phyloP scores from a whole-genome alignment of 805 yeast species.

The Cyberlindnera bimundalis region DNA sequence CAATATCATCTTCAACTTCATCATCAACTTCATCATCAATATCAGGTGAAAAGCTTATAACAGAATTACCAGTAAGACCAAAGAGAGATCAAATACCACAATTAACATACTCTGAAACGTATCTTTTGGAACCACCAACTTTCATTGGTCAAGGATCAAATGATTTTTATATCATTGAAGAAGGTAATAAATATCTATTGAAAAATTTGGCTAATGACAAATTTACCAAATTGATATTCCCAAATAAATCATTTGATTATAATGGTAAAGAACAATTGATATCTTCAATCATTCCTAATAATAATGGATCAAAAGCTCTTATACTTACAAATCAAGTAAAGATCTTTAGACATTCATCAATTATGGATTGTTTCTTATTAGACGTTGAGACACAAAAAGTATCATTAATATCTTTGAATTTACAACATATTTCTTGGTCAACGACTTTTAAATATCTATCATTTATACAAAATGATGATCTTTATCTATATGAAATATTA shows the following conservation, averaged over 20 bases:
- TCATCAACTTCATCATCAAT: conserved; percentile 2
- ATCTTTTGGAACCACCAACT: no score
- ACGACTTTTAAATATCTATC: conserved; percentile 55
- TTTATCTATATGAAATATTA: conserved; percentile 44
- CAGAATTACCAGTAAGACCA: conserved; percentile 13
- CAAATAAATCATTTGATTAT: conserved; percentile 37
- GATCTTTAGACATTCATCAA: conserved; percentile 70
- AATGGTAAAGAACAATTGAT: conserved; percentile 39
- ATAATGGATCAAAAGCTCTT: conserved; percentile 46
- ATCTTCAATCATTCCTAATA: conserved; percentile 41
- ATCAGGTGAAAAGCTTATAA: conserved; percentile 4
- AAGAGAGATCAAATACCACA: conserved; percentile 13
- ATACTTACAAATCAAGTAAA: conserved; percentile 46
- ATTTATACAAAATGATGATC: conserved; percentile 52
- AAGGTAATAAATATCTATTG: conserved; percentile 24
- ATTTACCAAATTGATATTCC: conserved; percentile 24
- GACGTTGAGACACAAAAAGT: conserved; percentile 40
- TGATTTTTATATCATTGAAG: conserved; percentile 37
- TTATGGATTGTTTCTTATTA: conserved; percentile 58
- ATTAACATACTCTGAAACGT: conserved; percentile 1
- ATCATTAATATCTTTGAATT: conserved; percentile 28
- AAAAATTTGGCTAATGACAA: conserved; percentile 33
- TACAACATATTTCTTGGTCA: conserved; percentile 54
- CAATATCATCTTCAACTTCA: neutral
- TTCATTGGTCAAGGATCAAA: no score